Evolutionary conservation across 2,329 filamentous ascomycete genomes (phyloP).

Genomic region (Penicillium sp.): DNA sequence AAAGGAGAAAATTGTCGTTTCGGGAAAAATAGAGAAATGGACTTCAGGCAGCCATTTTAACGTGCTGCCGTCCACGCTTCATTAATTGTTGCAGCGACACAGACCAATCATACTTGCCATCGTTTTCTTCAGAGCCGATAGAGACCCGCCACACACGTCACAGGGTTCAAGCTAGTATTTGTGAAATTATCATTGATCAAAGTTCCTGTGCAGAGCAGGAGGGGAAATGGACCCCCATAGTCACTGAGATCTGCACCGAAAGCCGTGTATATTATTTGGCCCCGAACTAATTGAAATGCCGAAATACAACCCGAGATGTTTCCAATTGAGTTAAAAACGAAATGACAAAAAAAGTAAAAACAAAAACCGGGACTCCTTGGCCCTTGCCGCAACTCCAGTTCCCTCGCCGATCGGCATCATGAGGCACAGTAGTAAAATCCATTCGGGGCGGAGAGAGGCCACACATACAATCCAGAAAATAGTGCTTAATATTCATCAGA

Average conservation of each 20-base stretch:
- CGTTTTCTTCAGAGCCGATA: not conserved
- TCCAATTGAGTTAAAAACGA: not conserved
- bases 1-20: not conserved
- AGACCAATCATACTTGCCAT: not conserved
- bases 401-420: not conserved
- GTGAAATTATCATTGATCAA: not conserved
- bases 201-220: not conserved
- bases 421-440: not conserved
- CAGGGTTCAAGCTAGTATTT: slow-evolving; percentile 1
- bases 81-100: not conserved
- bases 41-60: slow-evolving; percentile 16
- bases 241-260: not conserved
- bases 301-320: not conserved
- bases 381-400: slow-evolving; percentile 1
- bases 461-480: not conserved
- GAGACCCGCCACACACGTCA: slow-evolving; percentile 12
- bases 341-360: not conserved
- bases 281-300: not conserved
- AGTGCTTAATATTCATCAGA: slow-evolving; percentile 61
- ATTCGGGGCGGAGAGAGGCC: not conserved
- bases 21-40: not conserved
- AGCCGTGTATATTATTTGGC: not conserved
- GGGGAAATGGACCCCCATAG: too few relatives aligned
- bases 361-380: not conserved
- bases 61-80: not conserved